Evolutionary conservation across 2,329 filamentous ascomycete genomes (phyloP), one percentile per base, ranked within the genome.

Genomic region (Aaosphaeria arxii): DNA sequence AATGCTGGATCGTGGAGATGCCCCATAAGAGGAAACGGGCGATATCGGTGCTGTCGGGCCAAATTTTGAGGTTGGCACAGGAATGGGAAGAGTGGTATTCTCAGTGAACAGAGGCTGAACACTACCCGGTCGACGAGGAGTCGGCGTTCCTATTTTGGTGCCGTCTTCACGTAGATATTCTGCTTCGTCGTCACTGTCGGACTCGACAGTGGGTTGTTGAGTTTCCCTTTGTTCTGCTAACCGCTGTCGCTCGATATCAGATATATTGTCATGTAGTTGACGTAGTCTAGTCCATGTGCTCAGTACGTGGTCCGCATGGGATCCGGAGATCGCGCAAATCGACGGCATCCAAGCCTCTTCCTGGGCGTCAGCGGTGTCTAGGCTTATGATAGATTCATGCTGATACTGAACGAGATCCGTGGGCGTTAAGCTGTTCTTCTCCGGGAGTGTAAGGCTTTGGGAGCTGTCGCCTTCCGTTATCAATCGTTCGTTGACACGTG

Each of bases 141-240:
- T 46, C 32, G 55, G 47, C 9, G 55, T 47, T 6, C 43, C 32
- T 28, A 52, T 24, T 11, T 50, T 53, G 5, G 47, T 30, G 11
- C 30, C 9, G 29, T 33, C 32, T 30, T 53, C 50, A 6, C 49
- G 56, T 41, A 48, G 32, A n/a, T 43, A 29, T 5, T 30, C 40
- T 28, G 53, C 40, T 5, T 68, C 61, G 36, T 69, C 64, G 31
- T 69, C 67, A 33, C 61, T 64, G 32, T 67, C 66, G 6, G 66
- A 67, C 33, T 68, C 65, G 1, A 69, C 64, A 28, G 58, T 67
- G 4, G 66, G 58, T 45, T 69, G 67, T 39, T 63, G 59, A 3
- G 43, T 52, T 35, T 65, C 58, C 42, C 61, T 57, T 46, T 57
- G 64, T 35, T 64, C 49, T 2, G 49, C 57, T 30, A 52, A 56